A percentile compares a stretch with the other conserved stretches of the same genome.
These are phyloP conservation scores for Fragilaria radians DNA, from an alignment of 108 stramenopile genomes.

Conservation along the genomic window DNA sequence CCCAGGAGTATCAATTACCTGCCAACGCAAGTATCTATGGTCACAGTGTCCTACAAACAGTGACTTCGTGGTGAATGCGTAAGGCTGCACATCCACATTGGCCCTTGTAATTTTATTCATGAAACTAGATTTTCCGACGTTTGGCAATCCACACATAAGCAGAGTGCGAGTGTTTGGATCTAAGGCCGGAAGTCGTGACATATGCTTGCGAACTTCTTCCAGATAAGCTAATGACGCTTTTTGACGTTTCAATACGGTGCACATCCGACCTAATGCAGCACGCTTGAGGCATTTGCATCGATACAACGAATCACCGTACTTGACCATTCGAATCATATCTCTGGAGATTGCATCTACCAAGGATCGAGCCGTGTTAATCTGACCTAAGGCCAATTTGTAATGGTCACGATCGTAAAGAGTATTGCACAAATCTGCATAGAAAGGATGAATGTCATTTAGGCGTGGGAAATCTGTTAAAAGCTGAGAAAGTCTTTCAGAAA, in stretches of 20 bases:
- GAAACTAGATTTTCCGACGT: constrained; percentile 97
- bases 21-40: constrained; percentile 97
- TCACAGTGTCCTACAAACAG: constrained; percentile 99
- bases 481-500: constrained; percentile 82
- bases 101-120: constrained; percentile 99
- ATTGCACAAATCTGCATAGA: constrained; percentile 99
- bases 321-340: constrained; percentile 97
- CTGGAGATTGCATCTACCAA: constrained; percentile 86
- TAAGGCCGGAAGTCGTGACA: constrained; percentile 94
- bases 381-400: constrained; percentile 99
- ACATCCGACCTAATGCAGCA: constrained; percentile 98
- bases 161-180: constrained; percentile 98
- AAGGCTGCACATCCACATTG: constrained; percentile 99
- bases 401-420: constrained; percentile 98
- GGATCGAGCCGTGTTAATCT: constrained; percentile 94
- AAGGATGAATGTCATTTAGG: constrained; percentile 98
- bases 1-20: constrained; percentile 99
- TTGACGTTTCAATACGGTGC: constrained; percentile 96
- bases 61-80: constrained; percentile 99
- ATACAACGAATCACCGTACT: constrained; percentile 98
- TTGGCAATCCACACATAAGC: constrained; percentile 96
- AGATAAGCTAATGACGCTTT: constrained; percentile 92
- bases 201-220: constrained; percentile 98
- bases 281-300: constrained; percentile 99
- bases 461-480: constrained; percentile 97